Conservation (phyloP, 2,329 filamentous ascomycete genomes). For the Penicillium digitatum region DNA sequence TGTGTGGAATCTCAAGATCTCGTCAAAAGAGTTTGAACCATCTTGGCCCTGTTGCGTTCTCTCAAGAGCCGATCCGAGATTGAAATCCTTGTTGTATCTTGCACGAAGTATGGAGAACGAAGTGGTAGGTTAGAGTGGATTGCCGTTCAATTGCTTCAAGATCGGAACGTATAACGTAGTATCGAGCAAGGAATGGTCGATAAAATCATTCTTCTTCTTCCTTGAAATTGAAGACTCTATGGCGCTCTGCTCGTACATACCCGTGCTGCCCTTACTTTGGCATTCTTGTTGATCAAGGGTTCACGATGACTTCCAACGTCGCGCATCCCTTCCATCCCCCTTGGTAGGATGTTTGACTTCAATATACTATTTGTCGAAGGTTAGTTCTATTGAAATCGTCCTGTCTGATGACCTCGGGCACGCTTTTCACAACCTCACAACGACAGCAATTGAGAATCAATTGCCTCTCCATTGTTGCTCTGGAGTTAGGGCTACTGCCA, state of each 20-base stretch:
- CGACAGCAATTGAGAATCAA: no score
- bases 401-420: neutral
- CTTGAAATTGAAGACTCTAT: neutral
- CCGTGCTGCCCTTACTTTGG: constrained; percentile 23
- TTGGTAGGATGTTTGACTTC: constrained; percentile 16
- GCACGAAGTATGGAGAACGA: neutral
- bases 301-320: constrained; percentile 24
- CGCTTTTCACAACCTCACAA: neutral
- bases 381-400: constrained; percentile 8
- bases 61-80: neutral
- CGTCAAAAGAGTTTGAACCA: neutral
- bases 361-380: constrained; percentile 15
- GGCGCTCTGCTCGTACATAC: constrained; percentile 7
- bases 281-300: constrained; percentile 24
- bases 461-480: neutral
- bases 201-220: constrained; percentile 7
- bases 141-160: neutral
- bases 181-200: constrained; percentile 23
- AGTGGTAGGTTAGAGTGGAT: neutral
- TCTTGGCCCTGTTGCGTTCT: neutral
- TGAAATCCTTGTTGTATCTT: neutral
- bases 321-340: constrained; percentile 26
- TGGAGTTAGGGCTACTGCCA: neutral
- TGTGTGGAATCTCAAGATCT: constrained; percentile 1
- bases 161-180: constrained; percentile 8